Conservation (phyloP, 2,329 filamentous ascomycete genomes). For the Pseudogymnoascus sp. region DNA sequence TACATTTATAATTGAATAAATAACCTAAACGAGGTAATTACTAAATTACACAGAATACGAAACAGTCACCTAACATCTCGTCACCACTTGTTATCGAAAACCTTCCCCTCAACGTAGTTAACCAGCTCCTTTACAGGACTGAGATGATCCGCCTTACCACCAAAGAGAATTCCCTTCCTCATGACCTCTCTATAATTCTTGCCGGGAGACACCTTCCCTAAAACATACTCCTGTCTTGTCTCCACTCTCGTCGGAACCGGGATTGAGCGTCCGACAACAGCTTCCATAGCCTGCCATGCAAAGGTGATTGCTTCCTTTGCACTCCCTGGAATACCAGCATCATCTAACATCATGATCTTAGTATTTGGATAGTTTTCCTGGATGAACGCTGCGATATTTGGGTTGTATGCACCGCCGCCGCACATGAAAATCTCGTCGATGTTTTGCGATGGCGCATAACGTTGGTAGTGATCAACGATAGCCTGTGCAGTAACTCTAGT, state of each 20-base stretch:
- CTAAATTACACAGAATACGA: not conserved
- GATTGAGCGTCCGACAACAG: conserved; percentile 46
- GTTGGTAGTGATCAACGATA: conserved; percentile 42
- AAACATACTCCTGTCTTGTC: conserved; percentile 41
- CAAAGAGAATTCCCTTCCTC: conserved; percentile 45
- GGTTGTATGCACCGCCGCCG: conserved; percentile 50
- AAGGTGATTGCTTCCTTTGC: conserved; percentile 54
- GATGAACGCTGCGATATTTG: conserved; percentile 47
- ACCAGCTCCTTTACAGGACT: conserved; percentile 42
- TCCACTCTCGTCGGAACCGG: conserved; percentile 48
- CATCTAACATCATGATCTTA: conserved; percentile 47
- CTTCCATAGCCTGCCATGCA: conserved; percentile 54
- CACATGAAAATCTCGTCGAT: conserved; percentile 54
- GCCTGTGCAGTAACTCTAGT: conserved; percentile 53
- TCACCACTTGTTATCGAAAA: conserved; percentile 41
- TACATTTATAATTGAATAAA: not conserved
- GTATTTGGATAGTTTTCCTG: conserved; percentile 41
- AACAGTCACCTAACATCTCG: not conserved
- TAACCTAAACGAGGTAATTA: not conserved
- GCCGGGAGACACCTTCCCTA: conserved; percentile 48
- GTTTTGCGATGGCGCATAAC: conserved; percentile 40
- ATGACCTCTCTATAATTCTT: conserved; percentile 47
- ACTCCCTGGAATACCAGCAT: conserved; percentile 47
- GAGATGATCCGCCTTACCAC: conserved; percentile 36
- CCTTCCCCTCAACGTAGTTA: conserved; percentile 41